These are phyloP conservation scores for Cutaneotrichosporon curvatum DNA, from an alignment of 1,284 basidiomycete species.

Conservation along the genomic window DNA sequence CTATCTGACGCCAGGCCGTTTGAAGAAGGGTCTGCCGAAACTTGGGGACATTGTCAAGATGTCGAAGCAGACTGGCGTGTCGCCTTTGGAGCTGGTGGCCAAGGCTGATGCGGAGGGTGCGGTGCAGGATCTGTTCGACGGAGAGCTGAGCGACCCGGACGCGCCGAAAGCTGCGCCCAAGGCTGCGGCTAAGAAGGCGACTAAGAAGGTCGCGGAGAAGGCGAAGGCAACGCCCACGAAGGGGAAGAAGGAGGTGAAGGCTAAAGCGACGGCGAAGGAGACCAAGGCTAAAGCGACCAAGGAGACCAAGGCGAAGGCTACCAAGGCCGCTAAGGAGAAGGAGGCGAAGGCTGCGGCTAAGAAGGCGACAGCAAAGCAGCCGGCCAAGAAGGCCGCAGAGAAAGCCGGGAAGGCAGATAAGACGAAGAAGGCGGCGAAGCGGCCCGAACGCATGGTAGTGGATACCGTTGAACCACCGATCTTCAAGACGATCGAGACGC, in stretches of 20 bases:
- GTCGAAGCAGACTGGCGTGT: slow-evolving; percentile 8
- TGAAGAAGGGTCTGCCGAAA: slow-evolving; percentile 27
- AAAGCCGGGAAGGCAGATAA: too few species aligned
- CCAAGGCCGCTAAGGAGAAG: slow-evolving; percentile 5
- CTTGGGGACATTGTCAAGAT: slow-evolving; percentile 21
- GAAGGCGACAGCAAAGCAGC: not conserved
- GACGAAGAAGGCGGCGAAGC: too few species aligned
- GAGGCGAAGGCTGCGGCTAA: slow-evolving; percentile 6
- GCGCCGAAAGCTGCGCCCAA: slow-evolving; percentile 5
- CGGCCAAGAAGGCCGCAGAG: slow-evolving; percentile 6
- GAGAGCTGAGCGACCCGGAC: slow-evolving; percentile 14
- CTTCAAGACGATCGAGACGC: slow-evolving; percentile 30
- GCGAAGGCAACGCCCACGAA: not conserved
- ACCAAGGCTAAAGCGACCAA: slow-evolving; percentile 4
- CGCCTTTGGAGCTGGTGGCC: slow-evolving; percentile 10
- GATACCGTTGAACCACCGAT: slow-evolving; percentile 21
- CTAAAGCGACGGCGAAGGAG: slow-evolving; percentile 3
- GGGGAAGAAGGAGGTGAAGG: slow-evolving; percentile 2
- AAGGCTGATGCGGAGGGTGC: not conserved
- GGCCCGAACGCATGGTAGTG: not conserved
- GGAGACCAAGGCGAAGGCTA: slow-evolving; percentile 5
- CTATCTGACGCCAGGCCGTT: slow-evolving; percentile 20
- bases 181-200: slow-evolving; percentile 7
- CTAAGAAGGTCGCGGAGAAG: not conserved
- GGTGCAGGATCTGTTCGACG: slow-evolving; percentile 1